Base-by-base conservation (phyloP, 306 rosid species). In the Cicer pinnatifidum region DNA sequence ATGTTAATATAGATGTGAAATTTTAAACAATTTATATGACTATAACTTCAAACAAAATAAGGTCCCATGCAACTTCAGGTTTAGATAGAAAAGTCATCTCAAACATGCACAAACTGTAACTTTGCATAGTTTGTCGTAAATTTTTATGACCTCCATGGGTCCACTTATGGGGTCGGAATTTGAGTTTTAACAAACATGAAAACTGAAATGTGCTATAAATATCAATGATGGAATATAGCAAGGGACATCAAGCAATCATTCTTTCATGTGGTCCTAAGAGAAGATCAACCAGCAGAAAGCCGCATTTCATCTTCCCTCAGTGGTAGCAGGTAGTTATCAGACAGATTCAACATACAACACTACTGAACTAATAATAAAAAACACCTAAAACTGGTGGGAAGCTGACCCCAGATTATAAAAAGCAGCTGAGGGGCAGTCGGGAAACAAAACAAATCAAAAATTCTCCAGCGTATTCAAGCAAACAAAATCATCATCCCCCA, bases 341-440 rank as follows among this genome's bases (percentile, higher is more conserved):
- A 68, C 64, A 62, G 75, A 75, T 80, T 72, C 73, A 78, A 53
- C 75, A 75, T 80, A 51, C 72, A 82, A 53, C 71, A 72, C 40
- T 76, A 66, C 54, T 38, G 16, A 70, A 47, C 75, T 66, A 47
- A 63, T 38, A 57, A 57, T 54, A 50, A 37, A 75, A 71, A 38
- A 79, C 41, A 51, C 63, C 81, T 11, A 44, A 68, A 69, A 50
- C 41, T 11, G 79, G 81, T 69, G 74, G 76, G 47, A 57, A 72
- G 46, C 79, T 77, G 82, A 82, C 92, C 87, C 89, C 90, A 70
- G 87, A 82, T 80, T 81, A 75, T 53, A 71, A 78, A 88, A 85
- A 71, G 71, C 84, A 80, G 73, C 88, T 73, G 82, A 76, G 89
- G 88, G 85, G 86, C 84, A 54, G 80, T 54, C 9, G 52, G 78